A percentile compares a stretch with the other conserved stretches of the same genome.
Conservation (phyloP, 805 yeast genomes). For the Maudiozyma saulgeensis region DNA sequence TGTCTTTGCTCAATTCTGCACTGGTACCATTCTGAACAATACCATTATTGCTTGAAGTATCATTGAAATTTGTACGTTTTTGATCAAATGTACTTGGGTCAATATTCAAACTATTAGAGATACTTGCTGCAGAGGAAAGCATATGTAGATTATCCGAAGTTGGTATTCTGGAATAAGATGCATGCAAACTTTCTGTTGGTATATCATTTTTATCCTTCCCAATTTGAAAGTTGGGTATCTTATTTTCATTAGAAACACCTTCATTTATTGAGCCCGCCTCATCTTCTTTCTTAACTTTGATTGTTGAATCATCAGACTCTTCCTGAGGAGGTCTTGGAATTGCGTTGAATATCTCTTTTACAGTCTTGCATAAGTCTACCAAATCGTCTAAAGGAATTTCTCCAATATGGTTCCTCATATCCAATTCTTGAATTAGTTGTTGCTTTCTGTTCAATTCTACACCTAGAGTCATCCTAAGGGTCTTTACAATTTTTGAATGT, state of each 20-base stretch:
- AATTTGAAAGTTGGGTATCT: background rate
- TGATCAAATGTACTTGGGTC: background rate
- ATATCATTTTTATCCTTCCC: background rate
- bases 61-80: background rate
- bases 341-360: conserved; percentile 3
- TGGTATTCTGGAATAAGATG: background rate
- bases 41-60: background rate
- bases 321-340: conserved; percentile 2
- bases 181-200: background rate
- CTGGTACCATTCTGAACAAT: background rate
- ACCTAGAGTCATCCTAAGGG: conserved; percentile 19
- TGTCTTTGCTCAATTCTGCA: background rate
- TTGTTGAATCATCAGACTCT: background rate
- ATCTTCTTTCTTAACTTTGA: background rate
- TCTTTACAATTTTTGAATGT: conserved; percentile 17
- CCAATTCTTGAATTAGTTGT: conserved; percentile 13
- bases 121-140: conserved; percentile 12
- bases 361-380: conserved; percentile 4
- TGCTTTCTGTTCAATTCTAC: conserved; percentile 16
- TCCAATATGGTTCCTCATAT: conserved; percentile 12
- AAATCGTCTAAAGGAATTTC: conserved; percentile 8
- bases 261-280: background rate
- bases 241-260: background rate
- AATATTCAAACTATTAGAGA: conserved; percentile 9
- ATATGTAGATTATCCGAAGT: conserved; percentile 12